Evolutionary conservation across 441 rosid species (phyloP).

Genomic region (Bruguiera hainesii): DNA sequence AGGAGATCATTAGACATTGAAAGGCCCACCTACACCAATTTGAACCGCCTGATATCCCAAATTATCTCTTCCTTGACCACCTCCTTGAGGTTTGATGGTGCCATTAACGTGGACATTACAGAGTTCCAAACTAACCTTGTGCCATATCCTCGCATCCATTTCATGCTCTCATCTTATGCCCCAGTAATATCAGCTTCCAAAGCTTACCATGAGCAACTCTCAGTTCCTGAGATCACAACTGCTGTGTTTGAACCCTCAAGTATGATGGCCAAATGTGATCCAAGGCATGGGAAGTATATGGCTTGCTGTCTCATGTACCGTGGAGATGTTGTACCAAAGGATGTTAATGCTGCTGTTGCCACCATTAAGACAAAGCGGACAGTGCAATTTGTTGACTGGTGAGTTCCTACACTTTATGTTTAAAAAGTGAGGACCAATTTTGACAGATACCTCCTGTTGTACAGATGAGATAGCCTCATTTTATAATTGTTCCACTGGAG

Average conservation of each 20-base stretch:
- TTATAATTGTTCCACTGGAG: not conserved
- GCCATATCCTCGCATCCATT: slow-evolving; percentile 25
- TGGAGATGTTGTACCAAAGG: slow-evolving; percentile 27
- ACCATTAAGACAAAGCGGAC: slow-evolving; percentile 29
- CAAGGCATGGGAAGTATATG: slow-evolving; percentile 25
- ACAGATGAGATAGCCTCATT: not conserved
- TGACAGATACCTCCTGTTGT: not conserved
- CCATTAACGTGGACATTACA: slow-evolving; percentile 25
- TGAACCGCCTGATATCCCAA: slow-evolving; percentile 25
- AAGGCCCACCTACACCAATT: slow-evolving; percentile 25
- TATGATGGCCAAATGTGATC: slow-evolving; percentile 29
- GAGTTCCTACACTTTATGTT: not conserved
- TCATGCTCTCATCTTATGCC: slow-evolving; percentile 27
- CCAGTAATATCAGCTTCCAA: slow-evolving; percentile 24
- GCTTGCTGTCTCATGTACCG: slow-evolving; percentile 28
- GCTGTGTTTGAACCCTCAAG: slow-evolving; percentile 22
- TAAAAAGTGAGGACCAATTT: not conserved
- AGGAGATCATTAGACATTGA: slow-evolving; percentile 24
- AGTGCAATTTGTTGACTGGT: slow-evolving; percentile 25
- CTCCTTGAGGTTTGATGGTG: slow-evolving; percentile 28
- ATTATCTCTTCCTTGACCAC: slow-evolving; percentile 24
- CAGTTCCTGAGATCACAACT: slow-evolving; percentile 24
- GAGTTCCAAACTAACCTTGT: slow-evolving; percentile 29
- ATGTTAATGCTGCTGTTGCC: slow-evolving; percentile 26
- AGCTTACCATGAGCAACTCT: slow-evolving; percentile 22